Conservation (phyloP, 2,329 filamentous ascomycete species). For the Bipolaris zeicola region DNA sequence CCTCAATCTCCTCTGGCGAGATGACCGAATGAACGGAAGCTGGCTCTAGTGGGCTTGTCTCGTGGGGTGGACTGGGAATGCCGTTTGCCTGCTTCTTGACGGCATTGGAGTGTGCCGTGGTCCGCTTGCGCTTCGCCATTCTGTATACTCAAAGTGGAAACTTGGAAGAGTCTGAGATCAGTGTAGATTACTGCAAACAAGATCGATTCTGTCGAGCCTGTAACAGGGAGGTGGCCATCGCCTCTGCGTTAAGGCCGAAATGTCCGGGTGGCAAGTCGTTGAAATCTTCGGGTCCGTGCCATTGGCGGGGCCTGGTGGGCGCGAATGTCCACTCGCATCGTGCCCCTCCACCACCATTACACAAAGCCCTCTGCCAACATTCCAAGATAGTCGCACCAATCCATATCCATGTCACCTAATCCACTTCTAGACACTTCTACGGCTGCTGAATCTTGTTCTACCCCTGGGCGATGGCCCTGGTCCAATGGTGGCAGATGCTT, state of each 20-base stretch:
- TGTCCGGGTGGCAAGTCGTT: constrained; percentile 8
- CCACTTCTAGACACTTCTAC: not conserved
- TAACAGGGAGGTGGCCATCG: not conserved
- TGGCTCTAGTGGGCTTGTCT: constrained; percentile 46
- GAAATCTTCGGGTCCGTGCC: constrained; percentile 16
- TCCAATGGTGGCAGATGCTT: not conserved
- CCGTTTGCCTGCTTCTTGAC: constrained; percentile 32
- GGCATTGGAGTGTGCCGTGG: constrained; percentile 23
- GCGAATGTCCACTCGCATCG: not conserved
- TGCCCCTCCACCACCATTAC: not conserved
- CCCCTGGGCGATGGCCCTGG: not conserved
- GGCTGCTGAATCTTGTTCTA: not conserved
- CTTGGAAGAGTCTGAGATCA: not conserved
- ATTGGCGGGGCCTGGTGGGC: not conserved
- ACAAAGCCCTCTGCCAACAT: not conserved
- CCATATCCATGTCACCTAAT: not conserved
- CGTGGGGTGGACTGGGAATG: constrained; percentile 37
- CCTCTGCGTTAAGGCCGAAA: not conserved
- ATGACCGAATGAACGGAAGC: constrained; percentile 60
- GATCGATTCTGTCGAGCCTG: not conserved
- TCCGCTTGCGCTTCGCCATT: constrained; percentile 41
- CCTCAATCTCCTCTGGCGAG: constrained; percentile 69
- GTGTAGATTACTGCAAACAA: not conserved
- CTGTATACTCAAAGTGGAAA: not conserved
- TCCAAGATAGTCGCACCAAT: not conserved